These are phyloP conservation scores for Mollisia scopiformis DNA, from an alignment of 2,329 filamentous ascomycete species.

Conservation along the genomic window DNA sequence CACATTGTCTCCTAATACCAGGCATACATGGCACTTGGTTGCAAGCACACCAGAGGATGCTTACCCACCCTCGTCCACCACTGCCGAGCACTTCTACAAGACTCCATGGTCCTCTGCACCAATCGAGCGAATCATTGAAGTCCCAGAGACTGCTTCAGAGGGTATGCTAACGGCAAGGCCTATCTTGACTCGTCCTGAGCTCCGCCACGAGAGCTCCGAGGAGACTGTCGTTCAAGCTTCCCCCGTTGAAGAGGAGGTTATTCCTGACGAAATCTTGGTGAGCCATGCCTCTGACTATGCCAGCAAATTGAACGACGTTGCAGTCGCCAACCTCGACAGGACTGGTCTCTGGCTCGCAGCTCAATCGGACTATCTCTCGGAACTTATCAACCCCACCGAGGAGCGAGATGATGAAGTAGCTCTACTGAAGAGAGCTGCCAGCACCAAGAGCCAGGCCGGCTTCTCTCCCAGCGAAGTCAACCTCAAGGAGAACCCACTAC, in stretches of 20 bases:
- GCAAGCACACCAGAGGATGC: conserved; percentile 55
- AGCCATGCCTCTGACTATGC: conserved; percentile 79
- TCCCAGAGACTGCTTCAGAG: conserved; percentile 51
- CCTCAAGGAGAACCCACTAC: background rate
- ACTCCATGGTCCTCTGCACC: conserved; percentile 69
- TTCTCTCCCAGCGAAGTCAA: background rate
- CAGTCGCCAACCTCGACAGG: conserved; percentile 77
- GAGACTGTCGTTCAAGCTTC: conserved; percentile 40
- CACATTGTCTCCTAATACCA: conserved; percentile 73
- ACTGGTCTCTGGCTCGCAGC: conserved; percentile 86
- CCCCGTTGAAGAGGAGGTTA: conserved; percentile 50
- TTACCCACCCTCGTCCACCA: conserved; percentile 78
- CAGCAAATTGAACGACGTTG: conserved; percentile 70
- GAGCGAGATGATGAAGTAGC: conserved; percentile 38
- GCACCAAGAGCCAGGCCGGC: conserved; percentile 23
- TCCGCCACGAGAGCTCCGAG: conserved; percentile 39
- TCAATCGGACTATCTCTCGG: conserved; percentile 76
- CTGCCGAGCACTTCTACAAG: conserved; percentile 90
- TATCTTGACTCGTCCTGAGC: conserved; percentile 39
- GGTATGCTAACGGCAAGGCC: conserved; percentile 71
- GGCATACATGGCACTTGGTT: conserved; percentile 79
- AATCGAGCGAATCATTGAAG: conserved; percentile 70
- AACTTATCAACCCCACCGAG: conserved; percentile 61
- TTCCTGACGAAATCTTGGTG: conserved; percentile 65
- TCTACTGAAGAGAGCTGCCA: conserved; percentile 35